Evolutionary conservation across 2,329 filamentous ascomycete genomes (phyloP).

Genomic region (Madurella mycetomatis): DNA sequence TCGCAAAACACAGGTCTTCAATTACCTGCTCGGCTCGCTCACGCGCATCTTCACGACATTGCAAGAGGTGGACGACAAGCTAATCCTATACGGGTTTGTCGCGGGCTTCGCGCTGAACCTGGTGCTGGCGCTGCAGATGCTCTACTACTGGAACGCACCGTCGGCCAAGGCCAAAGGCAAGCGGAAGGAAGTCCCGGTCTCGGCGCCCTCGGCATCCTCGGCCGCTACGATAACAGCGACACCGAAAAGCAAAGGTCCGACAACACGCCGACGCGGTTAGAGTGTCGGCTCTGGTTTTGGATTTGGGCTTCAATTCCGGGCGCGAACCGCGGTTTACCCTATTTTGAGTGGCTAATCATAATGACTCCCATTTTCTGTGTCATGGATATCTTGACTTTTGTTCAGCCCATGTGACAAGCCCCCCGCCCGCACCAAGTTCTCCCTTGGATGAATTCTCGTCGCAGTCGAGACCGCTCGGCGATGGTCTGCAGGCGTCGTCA

Average conservation of each 20-base stretch:
- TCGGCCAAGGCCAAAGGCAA: conserved; percentile 40
- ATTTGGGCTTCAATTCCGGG: background rate
- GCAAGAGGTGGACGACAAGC: conserved; percentile 93
- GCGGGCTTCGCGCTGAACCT: conserved; percentile 87
- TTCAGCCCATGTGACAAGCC: background rate
- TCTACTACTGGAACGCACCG: conserved; percentile 89
- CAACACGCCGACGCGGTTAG: conserved; percentile 40
- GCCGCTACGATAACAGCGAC: conserved; percentile 18
- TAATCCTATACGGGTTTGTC: conserved; percentile 92
- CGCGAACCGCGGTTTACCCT: conserved; percentile 4
- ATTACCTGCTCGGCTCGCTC: conserved; percentile 89
- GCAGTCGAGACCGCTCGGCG: conserved; percentile 6
- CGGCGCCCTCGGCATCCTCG: conserved; percentile 26
- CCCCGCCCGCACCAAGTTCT: background rate
- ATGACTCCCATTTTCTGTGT: conserved; percentile 8
- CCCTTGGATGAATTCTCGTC: background rate
- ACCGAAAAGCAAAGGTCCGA: conserved; percentile 37
- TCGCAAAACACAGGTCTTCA: conserved; percentile 71
- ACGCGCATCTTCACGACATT: conserved; percentile 96
- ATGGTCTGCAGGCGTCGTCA: background rate
- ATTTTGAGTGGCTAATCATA: conserved; percentile 12
- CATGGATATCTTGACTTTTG: background rate
- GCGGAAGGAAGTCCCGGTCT: conserved; percentile 32
- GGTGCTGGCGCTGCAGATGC: conserved; percentile 82
- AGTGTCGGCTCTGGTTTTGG: conserved; percentile 3